phyloP scores from a whole-genome alignment of 2,329 filamentous ascomycete genomes.

The Pyricularia sp. region DNA sequence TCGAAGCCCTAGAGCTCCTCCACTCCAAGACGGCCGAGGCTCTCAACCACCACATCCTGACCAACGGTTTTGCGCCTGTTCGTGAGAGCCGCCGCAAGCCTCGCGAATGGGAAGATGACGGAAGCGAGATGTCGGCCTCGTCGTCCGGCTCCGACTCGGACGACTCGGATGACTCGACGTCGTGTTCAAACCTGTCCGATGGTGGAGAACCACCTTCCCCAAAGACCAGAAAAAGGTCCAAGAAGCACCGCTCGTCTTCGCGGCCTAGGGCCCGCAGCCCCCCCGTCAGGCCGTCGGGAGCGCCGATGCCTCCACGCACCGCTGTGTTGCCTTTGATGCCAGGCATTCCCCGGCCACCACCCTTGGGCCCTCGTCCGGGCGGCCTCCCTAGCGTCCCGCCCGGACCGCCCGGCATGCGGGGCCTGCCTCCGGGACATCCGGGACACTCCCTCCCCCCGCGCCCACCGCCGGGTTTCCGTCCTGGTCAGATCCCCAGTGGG shows the following conservation, averaged over 20 bases:
- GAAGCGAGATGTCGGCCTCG: conserved; percentile 5
- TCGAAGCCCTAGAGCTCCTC: conserved; percentile 25
- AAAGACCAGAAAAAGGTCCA: not conserved
- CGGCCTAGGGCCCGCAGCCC: not conserved
- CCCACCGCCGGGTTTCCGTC: not conserved
- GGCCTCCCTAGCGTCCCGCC: too few relatives aligned
- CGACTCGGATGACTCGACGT: not conserved
- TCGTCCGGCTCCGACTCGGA: conserved; percentile 3
- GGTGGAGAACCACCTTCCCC: not conserved
- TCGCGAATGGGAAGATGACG: conserved; percentile 9
- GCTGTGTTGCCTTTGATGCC: too few relatives aligned
- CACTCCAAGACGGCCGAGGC: conserved; percentile 27
- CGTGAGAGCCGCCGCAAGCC: not conserved
- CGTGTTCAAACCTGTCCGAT: not conserved
- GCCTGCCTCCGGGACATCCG: not conserved
- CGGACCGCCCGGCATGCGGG: too few relatives aligned
- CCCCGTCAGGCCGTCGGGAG: not conserved
- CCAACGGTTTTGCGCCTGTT: conserved; percentile 21
- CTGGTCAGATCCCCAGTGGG: too few relatives aligned
- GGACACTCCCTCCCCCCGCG: too few relatives aligned
- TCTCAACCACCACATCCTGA: conserved; percentile 21
- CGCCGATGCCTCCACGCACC: not conserved
- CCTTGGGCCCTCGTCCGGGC: not conserved
- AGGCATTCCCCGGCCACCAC: not conserved
- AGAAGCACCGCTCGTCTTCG: not conserved